Base-by-base conservation (phyloP, 192 early-diverging fungal species). In the Coemansia interrupta region DNA sequence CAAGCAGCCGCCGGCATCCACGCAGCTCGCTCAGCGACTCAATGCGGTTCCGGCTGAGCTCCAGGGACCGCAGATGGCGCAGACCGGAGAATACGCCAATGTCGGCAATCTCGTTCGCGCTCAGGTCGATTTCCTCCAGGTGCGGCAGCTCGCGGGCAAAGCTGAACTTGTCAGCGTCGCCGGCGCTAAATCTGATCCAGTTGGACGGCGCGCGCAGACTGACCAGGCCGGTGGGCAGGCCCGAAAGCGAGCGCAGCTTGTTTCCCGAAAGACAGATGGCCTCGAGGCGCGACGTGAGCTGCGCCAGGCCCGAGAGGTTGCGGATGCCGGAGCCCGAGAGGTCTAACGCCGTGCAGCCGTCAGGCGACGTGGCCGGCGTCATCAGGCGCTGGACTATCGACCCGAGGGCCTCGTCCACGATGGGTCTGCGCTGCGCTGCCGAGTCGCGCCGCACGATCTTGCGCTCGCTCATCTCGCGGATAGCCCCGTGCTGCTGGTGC, bases 81-180 rank as follows among this genome's bases (percentile, higher is more conserved):
- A 72, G 63, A 1, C 65, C 75, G 19, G 69, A 72, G 41, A 78
- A 78, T 13, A 78, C 69, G 20, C 61, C 52, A 4, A 78, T 72
- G 42, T 78, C 75, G 11, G 70, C 60, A 22, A 78, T 78, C 40
- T 78, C 69, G 42, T 78, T 78, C 10, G 64, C 57, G 40, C 75
- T 72, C 23, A 72, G 56, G 19, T 78, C 75, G 42, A 78, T 63
- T 32, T 72, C 58, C 47, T 78, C 75, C 24, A 78, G 48, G 24
- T 78, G 75, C 30, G 75, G 75, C 61, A 78, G 62, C 65, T 78
- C 70, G 24, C 66, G 64, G 12, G 75, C 69, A 78, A 72, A 71
- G 26, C 45, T 58, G 29, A 78, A 72, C 43, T 49, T 28, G 5
- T 55, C 54, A 0, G 44, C 23, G 28, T 78, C 75, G 17, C 44